Percentiles rank a stretch among this genome's conserved stretches.
These are phyloP conservation scores for Amaranthus cruentus DNA, from an alignment of 148 eudicot genomes.

Conservation along the genomic window DNA sequence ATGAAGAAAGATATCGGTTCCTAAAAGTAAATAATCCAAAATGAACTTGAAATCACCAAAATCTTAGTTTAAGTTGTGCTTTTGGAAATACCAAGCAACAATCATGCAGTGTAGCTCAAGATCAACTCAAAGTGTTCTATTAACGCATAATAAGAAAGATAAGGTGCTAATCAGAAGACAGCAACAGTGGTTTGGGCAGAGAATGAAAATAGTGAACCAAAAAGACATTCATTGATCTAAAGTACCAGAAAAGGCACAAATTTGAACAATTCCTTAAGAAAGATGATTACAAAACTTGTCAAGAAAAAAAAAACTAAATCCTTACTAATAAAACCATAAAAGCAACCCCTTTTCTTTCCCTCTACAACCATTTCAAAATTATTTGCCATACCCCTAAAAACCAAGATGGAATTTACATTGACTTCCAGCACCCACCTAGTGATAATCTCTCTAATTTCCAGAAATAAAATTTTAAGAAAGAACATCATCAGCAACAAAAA, in stretches of 20 bases:
- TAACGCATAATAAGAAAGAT: neutral
- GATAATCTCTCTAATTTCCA: slow-evolving; percentile 8
- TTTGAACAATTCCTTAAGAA: slow-evolving; percentile 32
- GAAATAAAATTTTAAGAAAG: slow-evolving; percentile 10
- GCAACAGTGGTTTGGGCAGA: neutral
- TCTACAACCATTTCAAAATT: slow-evolving; percentile 32
- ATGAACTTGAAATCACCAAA: neutral
- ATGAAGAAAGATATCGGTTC: no score
- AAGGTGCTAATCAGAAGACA: neutral
- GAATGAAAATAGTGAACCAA: slow-evolving; percentile 13
- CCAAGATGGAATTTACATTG: slow-evolving; percentile 45
- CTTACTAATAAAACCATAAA: slow-evolving; percentile 29
- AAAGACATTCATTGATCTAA: slow-evolving; percentile 37
- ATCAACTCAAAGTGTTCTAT: neutral
- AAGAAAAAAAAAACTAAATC: slow-evolving; percentile 28
- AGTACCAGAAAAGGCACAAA: slow-evolving; percentile 34
- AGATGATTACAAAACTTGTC: slow-evolving; percentile 32
- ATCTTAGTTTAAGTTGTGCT: neutral
- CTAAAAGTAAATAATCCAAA: no score
- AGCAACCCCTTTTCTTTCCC: neutral
- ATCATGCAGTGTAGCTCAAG: neutral
- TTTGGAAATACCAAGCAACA: neutral
- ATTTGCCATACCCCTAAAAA: slow-evolving; percentile 13
- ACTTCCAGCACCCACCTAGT: slow-evolving; percentile 30
- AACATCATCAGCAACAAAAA: slow-evolving; percentile 14